phyloP scores from a whole-genome alignment of 2,329 filamentous ascomycete genomes.

The Thermoascus crustaceus region DNA sequence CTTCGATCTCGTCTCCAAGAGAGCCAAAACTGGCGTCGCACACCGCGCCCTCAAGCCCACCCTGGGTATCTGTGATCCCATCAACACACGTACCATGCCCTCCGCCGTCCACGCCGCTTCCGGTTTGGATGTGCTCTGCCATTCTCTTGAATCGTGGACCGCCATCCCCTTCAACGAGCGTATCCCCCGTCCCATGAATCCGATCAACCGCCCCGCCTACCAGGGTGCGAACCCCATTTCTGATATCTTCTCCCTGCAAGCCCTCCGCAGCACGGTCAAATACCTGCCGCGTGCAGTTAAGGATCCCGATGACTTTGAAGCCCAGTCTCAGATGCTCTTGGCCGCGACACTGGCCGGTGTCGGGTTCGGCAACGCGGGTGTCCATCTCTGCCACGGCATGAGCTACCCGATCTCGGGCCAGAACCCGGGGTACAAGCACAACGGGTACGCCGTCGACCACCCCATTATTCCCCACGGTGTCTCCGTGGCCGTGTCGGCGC shows the following conservation, averaged over 20 bases:
- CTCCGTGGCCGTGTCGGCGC: conserved; percentile 85
- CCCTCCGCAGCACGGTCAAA: conserved; percentile 74
- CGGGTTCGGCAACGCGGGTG: conserved; percentile 94
- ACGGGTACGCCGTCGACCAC: conserved; percentile 68
- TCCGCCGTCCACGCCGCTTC: conserved; percentile 85
- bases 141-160: conserved; percentile 93
- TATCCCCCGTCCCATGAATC: conserved; percentile 74
- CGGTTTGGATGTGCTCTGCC: conserved; percentile 89
- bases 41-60: conserved; percentile 94
- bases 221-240: conserved; percentile 97
- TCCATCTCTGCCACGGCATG: conserved; percentile 88
- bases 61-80: conserved; percentile 72
- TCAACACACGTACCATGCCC: conserved; percentile 96
- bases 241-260: conserved; percentile 89
- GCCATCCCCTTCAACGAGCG: conserved; percentile 91
- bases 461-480: conserved; percentile 94
- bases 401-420: conserved; percentile 95
- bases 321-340: conserved; percentile 90
- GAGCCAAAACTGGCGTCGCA: conserved; percentile 90
- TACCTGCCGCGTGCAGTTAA: conserved; percentile 82
- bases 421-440: conserved; percentile 82
- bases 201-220: conserved; percentile 84
- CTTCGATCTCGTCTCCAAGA: conserved; percentile 84
- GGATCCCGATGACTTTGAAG: conserved; percentile 85
- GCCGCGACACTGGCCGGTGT: conserved; percentile 91